phyloP scores from a whole-genome alignment of 768 basidiomycete genomes.

The Auriscalpium orientale region DNA sequence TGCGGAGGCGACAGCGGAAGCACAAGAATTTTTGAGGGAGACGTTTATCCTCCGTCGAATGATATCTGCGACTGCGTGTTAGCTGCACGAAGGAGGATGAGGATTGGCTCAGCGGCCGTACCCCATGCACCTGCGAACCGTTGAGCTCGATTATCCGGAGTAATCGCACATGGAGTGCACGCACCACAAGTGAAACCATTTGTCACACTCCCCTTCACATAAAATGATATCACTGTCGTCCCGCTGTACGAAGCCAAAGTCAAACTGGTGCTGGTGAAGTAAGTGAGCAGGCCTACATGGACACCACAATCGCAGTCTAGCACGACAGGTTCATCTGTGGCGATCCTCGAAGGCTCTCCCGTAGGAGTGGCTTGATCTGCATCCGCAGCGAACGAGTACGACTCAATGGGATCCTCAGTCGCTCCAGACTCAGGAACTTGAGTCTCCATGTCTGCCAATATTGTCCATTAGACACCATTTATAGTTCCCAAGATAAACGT shows the following conservation, averaged over 20 bases:
- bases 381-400: constrained; percentile 19
- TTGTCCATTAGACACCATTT: too few relatives aligned
- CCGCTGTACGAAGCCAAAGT: constrained; percentile 28
- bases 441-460: constrained; percentile 25
- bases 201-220: constrained; percentile 67
- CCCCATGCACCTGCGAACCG: constrained; percentile 51
- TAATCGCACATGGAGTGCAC: neutral
- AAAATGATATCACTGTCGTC: constrained; percentile 45
- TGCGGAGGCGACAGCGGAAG: constrained; percentile 48
- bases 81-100: neutral
- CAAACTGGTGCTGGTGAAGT: neutral
- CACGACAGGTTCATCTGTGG: constrained; percentile 26
- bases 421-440: constrained; percentile 12
- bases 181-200: constrained; percentile 75
- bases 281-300: constrained; percentile 26
- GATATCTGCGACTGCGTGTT: constrained; percentile 40
- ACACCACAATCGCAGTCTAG: constrained; percentile 69
- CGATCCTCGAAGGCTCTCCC: constrained; percentile 9
- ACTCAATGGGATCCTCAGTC: constrained; percentile 28
- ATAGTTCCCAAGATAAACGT: neutral
- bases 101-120: constrained; percentile 16
- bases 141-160: neutral
- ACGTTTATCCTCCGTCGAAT: constrained; percentile 47
- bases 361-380: neutral
- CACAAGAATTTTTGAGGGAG: constrained; percentile 59